Conservation (phyloP, 1,284 basidiomycete species). For the Ustilago xerochloae region DNA sequence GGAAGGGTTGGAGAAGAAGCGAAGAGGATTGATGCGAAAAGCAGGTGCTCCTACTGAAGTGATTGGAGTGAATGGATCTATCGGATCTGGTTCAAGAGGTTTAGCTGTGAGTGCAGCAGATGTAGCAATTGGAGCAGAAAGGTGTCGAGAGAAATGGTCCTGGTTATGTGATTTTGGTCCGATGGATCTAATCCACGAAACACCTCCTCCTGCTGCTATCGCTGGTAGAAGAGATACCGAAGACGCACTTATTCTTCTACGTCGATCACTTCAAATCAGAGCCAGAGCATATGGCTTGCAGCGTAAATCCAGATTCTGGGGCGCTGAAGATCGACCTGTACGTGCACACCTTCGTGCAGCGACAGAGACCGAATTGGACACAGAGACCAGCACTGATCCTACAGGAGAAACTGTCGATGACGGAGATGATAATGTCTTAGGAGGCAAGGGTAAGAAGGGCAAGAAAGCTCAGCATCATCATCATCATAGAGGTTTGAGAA, state of each 20-base stretch:
- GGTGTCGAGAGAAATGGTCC: constrained; percentile 31
- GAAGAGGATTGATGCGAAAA: constrained; percentile 1
- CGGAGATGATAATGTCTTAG: too few relatives aligned
- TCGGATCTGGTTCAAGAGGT: not conserved
- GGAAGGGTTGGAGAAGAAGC: constrained; percentile 6
- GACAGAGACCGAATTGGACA: not conserved
- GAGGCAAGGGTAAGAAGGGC: not conserved
- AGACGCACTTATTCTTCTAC: constrained; percentile 25
- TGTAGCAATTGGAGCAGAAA: constrained; percentile 14
- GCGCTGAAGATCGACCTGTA: constrained; percentile 27
- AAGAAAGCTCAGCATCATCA: too few relatives aligned
- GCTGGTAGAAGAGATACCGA: constrained; percentile 57
- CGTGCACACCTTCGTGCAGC: constrained; percentile 12
- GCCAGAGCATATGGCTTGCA: constrained; percentile 33
- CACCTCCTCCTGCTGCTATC: constrained; percentile 57
- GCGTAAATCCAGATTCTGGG: constrained; percentile 33
- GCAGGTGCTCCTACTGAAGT: not conserved
- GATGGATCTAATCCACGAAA: constrained; percentile 47
- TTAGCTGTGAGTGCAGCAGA: constrained; percentile 7
- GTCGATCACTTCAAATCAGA: constrained; percentile 32
- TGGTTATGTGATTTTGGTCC: constrained; percentile 47
- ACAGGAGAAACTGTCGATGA: constrained; percentile 2
- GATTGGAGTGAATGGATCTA: not conserved
- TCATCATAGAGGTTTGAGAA: constrained; percentile 29
- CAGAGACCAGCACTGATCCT: constrained; percentile 18